Evolutionary conservation across 306 rosid genomes (phyloP).

Genomic region (Cucurbita argyrosperma): DNA sequence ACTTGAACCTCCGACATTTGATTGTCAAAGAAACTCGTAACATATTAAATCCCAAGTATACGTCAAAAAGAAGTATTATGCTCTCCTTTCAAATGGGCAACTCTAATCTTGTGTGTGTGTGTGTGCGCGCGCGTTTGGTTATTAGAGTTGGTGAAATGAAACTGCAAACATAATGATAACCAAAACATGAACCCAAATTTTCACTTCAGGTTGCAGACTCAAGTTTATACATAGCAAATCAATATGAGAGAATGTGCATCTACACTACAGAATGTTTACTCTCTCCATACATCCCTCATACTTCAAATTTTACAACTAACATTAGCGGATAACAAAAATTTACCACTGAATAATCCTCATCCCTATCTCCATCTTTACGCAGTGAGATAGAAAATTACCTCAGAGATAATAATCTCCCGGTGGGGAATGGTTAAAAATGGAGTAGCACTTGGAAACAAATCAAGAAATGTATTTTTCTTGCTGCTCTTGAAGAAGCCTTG

Average conservation of each 20-base stretch:
- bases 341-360: neutral
- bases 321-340: neutral
- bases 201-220: neutral
- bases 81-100: neutral
- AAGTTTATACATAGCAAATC: neutral
- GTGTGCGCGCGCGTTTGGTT: neutral
- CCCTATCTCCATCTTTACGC: neutral
- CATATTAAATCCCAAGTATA: too few relatives aligned
- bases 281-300: neutral
- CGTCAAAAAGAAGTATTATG: too few relatives aligned
- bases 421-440: neutral
- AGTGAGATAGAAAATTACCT: neutral
- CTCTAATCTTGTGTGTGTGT: neutral
- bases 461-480: slow-evolving; percentile 6
- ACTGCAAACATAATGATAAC: neutral
- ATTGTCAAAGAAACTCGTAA: too few relatives aligned
- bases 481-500: slow-evolving; percentile 5
- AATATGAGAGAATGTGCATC: neutral
- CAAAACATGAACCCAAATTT: neutral
- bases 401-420: neutral
- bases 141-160: neutral
- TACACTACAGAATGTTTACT: neutral
- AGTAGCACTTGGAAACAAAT: neutral
- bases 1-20: too few relatives aligned
- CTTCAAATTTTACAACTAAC: neutral